Evolutionary conservation across 441 rosid species (phyloP), one percentile per base, ranked within the genome.

Genomic region (Jatropha podagrica): DNA sequence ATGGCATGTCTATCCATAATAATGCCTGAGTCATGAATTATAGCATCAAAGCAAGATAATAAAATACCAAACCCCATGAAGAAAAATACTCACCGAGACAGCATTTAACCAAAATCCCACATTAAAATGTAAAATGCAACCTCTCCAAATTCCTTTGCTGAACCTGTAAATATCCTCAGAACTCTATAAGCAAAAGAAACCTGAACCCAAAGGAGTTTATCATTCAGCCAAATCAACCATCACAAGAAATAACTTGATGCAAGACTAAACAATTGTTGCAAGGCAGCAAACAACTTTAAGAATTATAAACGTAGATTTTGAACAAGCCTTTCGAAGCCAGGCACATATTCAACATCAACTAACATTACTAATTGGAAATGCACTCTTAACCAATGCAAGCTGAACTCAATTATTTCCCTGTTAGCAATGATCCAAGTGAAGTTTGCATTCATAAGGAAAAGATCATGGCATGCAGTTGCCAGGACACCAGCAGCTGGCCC

Each of bases 271-370:
- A 62, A 38, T 20, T 52, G n/a, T 1, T 48, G 17, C 15, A 10
- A 37, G 37, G 49, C n/a, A 63, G 18, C 9, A 27, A 44, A 72
- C 14, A 15, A 61, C 49, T 32, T 44, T 49, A 54, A 49, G 27
- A 46, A 48, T 59, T 61, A 46, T 11, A 18, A 58, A 11, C 32
- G 6, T 23, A 60, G 14, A 58, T 17, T 69, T 26, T 17, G 62
- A 7, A 7, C 13, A 32, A 15, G 18, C 17, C 26, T 15, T 32
- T 58, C 15, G n/a, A 15, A 52, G 13, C 20, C 6, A 49, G 4
- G n/a, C 15, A 13, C 10, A 56, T 17, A 52, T 52, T 6, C 68
- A 72, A 60, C 54, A 42, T 59, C 75, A 72, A 63, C 44, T 46
- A 48, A 48, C 13, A 14, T 32, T 32, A 32, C 2, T 48, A 48